Evolutionary conservation across 73 alveolate genomes (phyloP).

Genomic region (Symbiodinium natans): DNA sequence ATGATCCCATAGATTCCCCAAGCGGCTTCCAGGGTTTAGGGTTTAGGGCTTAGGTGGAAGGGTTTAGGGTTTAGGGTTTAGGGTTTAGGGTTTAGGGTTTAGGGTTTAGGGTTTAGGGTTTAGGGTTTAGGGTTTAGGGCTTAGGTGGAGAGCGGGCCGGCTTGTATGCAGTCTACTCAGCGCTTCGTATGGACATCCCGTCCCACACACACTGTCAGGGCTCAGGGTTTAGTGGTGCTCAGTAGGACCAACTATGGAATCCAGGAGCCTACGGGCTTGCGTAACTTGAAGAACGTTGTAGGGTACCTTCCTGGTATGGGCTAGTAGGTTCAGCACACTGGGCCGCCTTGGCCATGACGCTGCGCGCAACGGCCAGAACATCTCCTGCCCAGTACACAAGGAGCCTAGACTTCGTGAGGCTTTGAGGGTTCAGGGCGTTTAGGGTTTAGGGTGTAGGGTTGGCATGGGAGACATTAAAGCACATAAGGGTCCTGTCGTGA

Average conservation of each 20-base stretch:
- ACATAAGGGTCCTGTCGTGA: too few relatives aligned
- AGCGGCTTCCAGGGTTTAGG: too few relatives aligned
- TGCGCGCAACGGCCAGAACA: background rate
- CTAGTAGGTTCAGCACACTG: too few relatives aligned
- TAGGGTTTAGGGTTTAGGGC: too few relatives aligned
- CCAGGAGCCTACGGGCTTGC: background rate
- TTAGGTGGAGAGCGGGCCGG: too few relatives aligned
- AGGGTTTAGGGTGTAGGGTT: background rate
- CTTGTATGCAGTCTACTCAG: too few relatives aligned
- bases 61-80: background rate
- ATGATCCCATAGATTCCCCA: too few relatives aligned
- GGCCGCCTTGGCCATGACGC: background rate
- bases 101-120: too few relatives aligned
- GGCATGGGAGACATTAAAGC: too few relatives aligned
- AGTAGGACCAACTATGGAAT: background rate
- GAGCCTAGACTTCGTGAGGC: background rate
- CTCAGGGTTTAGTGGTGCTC: background rate
- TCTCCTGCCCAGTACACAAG: background rate
- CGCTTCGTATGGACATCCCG: background rate
- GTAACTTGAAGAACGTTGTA: too few relatives aligned
- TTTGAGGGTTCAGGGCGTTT: background rate
- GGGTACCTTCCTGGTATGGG: too few relatives aligned
- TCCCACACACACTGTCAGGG: background rate
- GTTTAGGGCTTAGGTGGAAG: background rate
- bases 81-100: background rate